A percentile compares a stretch with the other conserved stretches of the same genome.
Evolutionary conservation across 139 green algal species (phyloP).

Genomic region (Asterochloris erici): DNA sequence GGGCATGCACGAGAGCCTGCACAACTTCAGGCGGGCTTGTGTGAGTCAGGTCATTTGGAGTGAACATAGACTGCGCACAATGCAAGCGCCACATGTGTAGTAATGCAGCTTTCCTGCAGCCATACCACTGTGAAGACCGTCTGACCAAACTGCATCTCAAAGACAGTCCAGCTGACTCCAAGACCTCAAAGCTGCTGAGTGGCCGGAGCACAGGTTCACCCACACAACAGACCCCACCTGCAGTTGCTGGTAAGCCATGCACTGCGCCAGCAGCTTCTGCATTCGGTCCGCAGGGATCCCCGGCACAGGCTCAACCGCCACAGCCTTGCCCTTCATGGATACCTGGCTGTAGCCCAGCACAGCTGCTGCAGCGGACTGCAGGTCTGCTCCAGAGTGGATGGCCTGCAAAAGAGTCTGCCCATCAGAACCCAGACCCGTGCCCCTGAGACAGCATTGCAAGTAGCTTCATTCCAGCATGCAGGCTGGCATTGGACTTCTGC

Average conservation of each 20-base stretch:
- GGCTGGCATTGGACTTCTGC: background rate
- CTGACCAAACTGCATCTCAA: too few relatives aligned
- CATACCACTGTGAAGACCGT: too few relatives aligned
- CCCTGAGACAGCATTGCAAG: background rate
- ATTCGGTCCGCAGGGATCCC: slow-evolving; percentile 34
- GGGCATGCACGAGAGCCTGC: too few relatives aligned
- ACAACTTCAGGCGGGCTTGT: too few relatives aligned
- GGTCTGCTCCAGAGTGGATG: slow-evolving; percentile 67
- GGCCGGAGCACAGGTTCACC: too few relatives aligned
- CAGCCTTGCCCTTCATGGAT: slow-evolving; percentile 38
- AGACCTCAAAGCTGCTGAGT: too few relatives aligned
- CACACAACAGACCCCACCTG: too few relatives aligned
- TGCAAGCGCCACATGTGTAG: too few relatives aligned
- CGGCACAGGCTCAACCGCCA: slow-evolving; percentile 42
- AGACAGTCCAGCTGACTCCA: too few relatives aligned
- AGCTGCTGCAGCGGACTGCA: slow-evolving; percentile 43
- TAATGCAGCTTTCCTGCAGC: too few relatives aligned
- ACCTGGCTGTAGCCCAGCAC: slow-evolving; percentile 70
- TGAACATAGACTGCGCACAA: too few relatives aligned
- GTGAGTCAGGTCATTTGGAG: too few relatives aligned
- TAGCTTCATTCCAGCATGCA: background rate
- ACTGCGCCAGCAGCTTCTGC: slow-evolving; percentile 21
- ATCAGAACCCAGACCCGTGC: background rate
- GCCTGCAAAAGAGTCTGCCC: slow-evolving; percentile 22
- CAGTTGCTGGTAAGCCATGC: background rate